Conservation (phyloP, 331 rosid species). For the Acacia pycnantha region DNA sequence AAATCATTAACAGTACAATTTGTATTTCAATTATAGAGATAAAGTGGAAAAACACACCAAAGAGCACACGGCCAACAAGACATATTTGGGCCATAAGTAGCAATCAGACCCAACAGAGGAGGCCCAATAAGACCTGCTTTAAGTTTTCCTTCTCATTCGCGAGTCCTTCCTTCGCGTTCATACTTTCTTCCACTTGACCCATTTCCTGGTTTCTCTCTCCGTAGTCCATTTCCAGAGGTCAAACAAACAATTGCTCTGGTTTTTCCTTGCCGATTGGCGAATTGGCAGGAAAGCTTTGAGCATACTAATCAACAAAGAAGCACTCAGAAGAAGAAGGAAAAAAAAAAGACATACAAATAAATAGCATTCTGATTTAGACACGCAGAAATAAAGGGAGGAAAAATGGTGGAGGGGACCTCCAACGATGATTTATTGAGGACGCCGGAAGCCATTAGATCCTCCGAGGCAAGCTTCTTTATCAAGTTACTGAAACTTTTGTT, state of each 20-base stretch:
- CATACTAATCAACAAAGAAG: not conserved
- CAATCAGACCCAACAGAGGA: not conserved
- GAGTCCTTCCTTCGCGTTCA: too few relatives aligned
- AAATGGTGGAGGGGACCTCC: conserved; percentile 66
- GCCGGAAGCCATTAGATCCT: conserved; percentile 60
- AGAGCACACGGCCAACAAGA: not conserved
- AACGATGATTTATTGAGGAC: conserved; percentile 45
- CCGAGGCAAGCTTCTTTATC: conserved; percentile 57
- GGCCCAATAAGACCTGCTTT: not conserved
- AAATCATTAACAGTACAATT: too few relatives aligned
- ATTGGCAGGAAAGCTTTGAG: conserved; percentile 31
- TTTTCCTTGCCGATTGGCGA: conserved; percentile 10
- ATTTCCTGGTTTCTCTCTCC: conserved; percentile 6
- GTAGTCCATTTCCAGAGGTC: conserved; percentile 7
- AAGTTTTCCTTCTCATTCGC: not conserved
- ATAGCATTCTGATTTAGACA: not conserved
- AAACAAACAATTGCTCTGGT: not conserved
- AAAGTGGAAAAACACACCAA: not conserved
- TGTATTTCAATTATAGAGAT: not conserved
- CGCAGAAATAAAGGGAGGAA: conserved; percentile 21
- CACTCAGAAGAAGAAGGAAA: not conserved
- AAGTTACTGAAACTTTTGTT: not conserved
- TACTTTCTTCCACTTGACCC: not conserved
- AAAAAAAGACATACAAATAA: not conserved
- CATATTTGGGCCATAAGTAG: not conserved